Conservation (phyloP, 176 grass and related monocot genomes). For the Zizania latifolia region DNA sequence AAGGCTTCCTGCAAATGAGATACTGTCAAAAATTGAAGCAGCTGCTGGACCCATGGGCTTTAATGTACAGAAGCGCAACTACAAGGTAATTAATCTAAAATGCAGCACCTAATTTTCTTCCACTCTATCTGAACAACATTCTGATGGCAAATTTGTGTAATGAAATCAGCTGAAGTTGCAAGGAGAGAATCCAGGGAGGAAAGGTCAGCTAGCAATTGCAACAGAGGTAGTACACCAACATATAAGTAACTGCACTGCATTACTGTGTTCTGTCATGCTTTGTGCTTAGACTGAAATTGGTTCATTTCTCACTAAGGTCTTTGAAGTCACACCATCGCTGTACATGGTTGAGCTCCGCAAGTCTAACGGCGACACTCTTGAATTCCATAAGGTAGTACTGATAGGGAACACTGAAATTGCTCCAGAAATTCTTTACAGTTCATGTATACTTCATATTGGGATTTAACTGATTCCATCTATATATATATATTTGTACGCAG, state of each 20-base stretch:
- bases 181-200: conserved; percentile 90
- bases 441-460: not conserved
- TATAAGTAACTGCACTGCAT: not conserved
- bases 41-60: conserved; percentile 84
- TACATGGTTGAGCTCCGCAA: conserved; percentile 95
- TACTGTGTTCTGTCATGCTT: not conserved
- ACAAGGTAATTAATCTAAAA: conserved; percentile 51
- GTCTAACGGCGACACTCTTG: conserved; percentile 83
- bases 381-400: conserved; percentile 70
- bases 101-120: not conserved
- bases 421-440: not conserved
- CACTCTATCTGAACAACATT: not conserved
- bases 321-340: conserved; percentile 85
- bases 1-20: conserved; percentile 87
- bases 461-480: not conserved
- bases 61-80: conserved; percentile 79
- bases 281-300: conserved; percentile 8
- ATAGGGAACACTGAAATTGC: not conserved
- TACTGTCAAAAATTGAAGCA: conserved; percentile 87
- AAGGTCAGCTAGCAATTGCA: conserved; percentile 90
- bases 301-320: conserved; percentile 50
- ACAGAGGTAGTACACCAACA: conserved; percentile 72
- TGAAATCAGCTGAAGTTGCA: conserved; percentile 78
- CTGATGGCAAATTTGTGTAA: not conserved
- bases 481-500: conserved; percentile 15